Base-by-base conservation (phyloP, 495 filamentous ascomycete species). In the Penicillium tannophilum region DNA sequence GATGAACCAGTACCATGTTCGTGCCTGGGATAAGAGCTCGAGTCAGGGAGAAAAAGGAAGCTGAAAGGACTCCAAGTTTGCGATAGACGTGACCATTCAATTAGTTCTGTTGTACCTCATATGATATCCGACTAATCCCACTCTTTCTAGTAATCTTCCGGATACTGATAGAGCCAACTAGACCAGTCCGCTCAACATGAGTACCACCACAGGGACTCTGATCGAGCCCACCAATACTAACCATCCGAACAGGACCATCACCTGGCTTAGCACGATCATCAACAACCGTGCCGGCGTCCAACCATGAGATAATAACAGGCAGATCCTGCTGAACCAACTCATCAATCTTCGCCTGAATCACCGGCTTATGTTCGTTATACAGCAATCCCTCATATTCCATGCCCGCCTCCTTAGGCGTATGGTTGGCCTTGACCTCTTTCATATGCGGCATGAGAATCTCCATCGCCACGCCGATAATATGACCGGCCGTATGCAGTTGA, bases 181-280 rank as follows among this genome's bases (percentile, higher is more conserved):
- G 52, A 23, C 75, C 68, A 49, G 82, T 84, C 35, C 70, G 74
- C 39, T 72, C 66, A 9, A 89, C 83, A 74, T 89, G 85, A 43
- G 86, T 89, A 1, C 85, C 85, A 5, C 86, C 85, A 60, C 86
- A 89, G 4, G 85, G 85, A 69, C 84, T 85, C 20, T 74, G 75
- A 71, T 84, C 85, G 17, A 82, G 72, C 11, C 84, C 85, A 26
- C 79, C 79, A 58, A 87, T 83, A 59, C 79, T 80, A 14, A 85
- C 85, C 43, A 80, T 67, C 26, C 78, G 67, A 24, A 63, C 59
- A 30, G 62, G 60, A 39, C 67, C 62, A 53, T 65, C 67, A 5
- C 55, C 52, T n/a, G 71, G 77, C 61, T 72, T 80, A 59, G 80
- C 79, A n/a, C 71, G 73, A 17, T 72, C 69, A 6, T 76, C 69